A percentile compares a stretch with the other conserved stretches of the same genome.
Evolutionary conservation across 176 grass and related monocot genomes (phyloP).

Genomic region (Sorghum bicolor): Sorghum_bicolor_NCBIv3 NC_012871.2:54559501-54560000

Average conservation of each 20-base stretch:
- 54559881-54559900: not conserved
- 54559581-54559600: too few relatives aligned
- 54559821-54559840: not conserved
- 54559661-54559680: too few relatives aligned
- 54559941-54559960: not conserved
- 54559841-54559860: not conserved
- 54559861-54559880: not conserved
- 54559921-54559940: not conserved
- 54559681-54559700: too few relatives aligned
- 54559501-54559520: too few relatives aligned
- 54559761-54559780: not conserved
- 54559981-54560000: not conserved
- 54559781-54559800: not conserved
- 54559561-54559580: too few relatives aligned
- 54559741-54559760: not conserved
- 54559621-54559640: too few relatives aligned
- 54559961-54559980: not conserved
- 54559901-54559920: not conserved
- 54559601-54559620: too few relatives aligned
- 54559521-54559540: too few relatives aligned
- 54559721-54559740: not conserved
- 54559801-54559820: not conserved
- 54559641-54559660: too few relatives aligned
- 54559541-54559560: too few relatives aligned
- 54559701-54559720: not conserved